Evolutionary conservation across 495 filamentous ascomycete species (phyloP), one percentile per base, ranked within the genome.

Genomic region (Annulohypoxylon moriforme): DNA sequence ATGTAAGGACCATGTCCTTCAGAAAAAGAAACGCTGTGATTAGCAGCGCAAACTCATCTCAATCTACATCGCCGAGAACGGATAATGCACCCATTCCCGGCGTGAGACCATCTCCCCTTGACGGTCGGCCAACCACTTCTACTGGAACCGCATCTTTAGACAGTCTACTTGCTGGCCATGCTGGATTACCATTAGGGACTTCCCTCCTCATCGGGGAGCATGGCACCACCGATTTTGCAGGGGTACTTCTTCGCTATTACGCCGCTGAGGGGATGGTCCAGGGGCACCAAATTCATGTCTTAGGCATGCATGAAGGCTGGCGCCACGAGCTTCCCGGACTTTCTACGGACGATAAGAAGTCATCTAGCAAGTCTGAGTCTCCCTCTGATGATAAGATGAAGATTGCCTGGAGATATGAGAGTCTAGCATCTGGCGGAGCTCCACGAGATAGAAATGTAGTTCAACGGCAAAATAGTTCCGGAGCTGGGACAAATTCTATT

Each of bases 341-440:
- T 16, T 86, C 89, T 31, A 85, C 82, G 0, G 82, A 85, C 0
- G 75, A 78, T 38, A 79, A 82, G 42, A 69, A 57, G 13, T 80
- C 77, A 36, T 71, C 67, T 71, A 85, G 71, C 76, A 72, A 85
- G 66, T 68, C 77, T 18, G 72, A 78, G 1, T 20, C 74, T 0
- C 49, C 79, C 1, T 71, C 77, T 11, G 85, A 86, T 31, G 93
- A 96, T 62, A 91, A 89, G 78, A 99, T 99, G 96, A 98, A 97
- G 82, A 99, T 99, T 79, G 96, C 96, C 9, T 99, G 96, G 96
- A 84, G 96, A 79, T 99, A 99, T 81, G 94, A 98, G 78, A 87
- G 90, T 18, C 78, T 98, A 68, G 91, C 93, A 22, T 88, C 81
- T 81, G 88, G 25, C 60, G 84, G 85, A 42, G 84, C 83, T 49